Evolutionary conservation across 768 basidiomycete species (phyloP), one percentile per base, ranked within the genome.

Genomic region (Amyloporia xantha): DNA sequence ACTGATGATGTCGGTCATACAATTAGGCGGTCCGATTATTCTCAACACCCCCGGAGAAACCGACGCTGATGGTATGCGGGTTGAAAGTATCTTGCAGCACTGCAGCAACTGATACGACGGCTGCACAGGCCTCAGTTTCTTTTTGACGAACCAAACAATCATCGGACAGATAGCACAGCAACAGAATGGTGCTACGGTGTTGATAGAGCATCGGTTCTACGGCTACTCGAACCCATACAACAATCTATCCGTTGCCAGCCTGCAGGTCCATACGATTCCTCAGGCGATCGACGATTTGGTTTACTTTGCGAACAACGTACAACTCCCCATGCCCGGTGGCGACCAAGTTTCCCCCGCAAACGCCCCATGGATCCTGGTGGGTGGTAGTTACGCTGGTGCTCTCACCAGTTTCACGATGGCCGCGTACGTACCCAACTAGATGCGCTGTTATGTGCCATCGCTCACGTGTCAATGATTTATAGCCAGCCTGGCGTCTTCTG

Each of bases 131-230:
- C 72, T 59, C 48, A 62, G 62, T 43, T 69, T 66, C 13, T 86
- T 84, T 56, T 70, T 86, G 41, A 82, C 81, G 13, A 86, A 86
- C 55, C 47, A 21, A 10, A 82, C 79, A 4, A 75, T 87, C 53
- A 78, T 73, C 51, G 85, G 84, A 15, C 68, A 72, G 45, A 78
- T 85, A 50, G 80, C 83, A 10, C 79, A 84, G 58, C 78, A 81
- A 59, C 70, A 83, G 49, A 75, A 75, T 24, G 85, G 81, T n/a
- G 77, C 78, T 12, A 73, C 77, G 4, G 68, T 87, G 52, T 67
- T 86, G 24, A 53, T 86, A 20, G 85, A 88, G 58, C 86, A 88
- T 58, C 74, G 86, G 20, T 89, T 81, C 70, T 87, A 80, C 53
- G 86, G 86, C 12, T 65, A 75, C n/a, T 87, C 84, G 49, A 89